Conservation (phyloP, 495 filamentous ascomycete species). For the Diplogelasinospora grovesii region DNA sequence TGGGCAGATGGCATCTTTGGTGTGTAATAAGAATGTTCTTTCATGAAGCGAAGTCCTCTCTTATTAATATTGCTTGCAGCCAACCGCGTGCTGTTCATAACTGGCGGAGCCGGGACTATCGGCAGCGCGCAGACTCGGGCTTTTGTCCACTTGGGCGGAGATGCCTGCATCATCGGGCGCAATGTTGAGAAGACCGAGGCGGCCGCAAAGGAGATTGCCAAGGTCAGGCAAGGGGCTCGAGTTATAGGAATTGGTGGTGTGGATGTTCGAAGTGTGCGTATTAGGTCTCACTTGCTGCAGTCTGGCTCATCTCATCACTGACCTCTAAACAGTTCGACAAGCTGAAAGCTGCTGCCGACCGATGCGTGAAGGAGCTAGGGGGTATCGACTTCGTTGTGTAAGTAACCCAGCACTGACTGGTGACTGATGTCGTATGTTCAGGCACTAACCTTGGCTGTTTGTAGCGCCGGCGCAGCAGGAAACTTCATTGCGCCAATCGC, state of each 20-base stretch:
- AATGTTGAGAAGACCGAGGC: constrained; percentile 83
- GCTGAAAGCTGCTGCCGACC: constrained; percentile 65
- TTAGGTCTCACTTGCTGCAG: background rate
- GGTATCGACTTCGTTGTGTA: constrained; percentile 92
- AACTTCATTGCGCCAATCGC: constrained; percentile 91
- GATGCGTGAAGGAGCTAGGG: constrained; percentile 74
- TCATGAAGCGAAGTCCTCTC: constrained; percentile 7
- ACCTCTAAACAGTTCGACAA: constrained; percentile 45
- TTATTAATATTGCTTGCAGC: constrained; percentile 35
- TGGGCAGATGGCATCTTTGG: constrained; percentile 86
- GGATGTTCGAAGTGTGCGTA: constrained; percentile 62
- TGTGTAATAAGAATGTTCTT: constrained; percentile 29
- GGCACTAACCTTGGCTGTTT: background rate
- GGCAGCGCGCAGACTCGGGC: constrained; percentile 90
- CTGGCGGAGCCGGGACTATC: constrained; percentile 88
- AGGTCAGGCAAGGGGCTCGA: constrained; percentile 65
- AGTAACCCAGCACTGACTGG: constrained; percentile 10
- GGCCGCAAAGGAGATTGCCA: constrained; percentile 72
- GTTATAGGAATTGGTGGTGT: constrained; percentile 79
- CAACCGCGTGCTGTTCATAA: constrained; percentile 91
- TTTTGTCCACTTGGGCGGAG: constrained; percentile 81
- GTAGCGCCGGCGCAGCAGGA: constrained; percentile 85
- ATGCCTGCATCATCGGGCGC: constrained; percentile 89
- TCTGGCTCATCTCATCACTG: constrained; percentile 1
- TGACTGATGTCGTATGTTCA: constrained; percentile 4